These are phyloP conservation scores for Paraphaeosphaeria sporulosa DNA, from an alignment of 2,329 filamentous ascomycete genomes.

Conservation along the genomic window DNA sequence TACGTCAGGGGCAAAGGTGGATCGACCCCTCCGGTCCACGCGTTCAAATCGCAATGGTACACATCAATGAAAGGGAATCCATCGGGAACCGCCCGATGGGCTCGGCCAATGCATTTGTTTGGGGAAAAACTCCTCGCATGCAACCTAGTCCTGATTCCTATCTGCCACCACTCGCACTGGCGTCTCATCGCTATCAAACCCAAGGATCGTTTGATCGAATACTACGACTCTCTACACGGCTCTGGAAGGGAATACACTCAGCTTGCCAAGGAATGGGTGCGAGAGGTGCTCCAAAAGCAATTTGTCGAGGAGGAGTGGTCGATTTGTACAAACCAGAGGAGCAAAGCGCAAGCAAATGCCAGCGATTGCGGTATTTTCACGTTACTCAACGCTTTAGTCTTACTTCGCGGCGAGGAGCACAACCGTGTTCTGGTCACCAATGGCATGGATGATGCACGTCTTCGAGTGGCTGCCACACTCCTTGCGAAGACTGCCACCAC, in stretches of 20 bases:
- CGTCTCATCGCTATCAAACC: slow-evolving; percentile 74
- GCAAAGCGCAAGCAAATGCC: slow-evolving; percentile 67
- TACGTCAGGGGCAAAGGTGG: slow-evolving; percentile 61
- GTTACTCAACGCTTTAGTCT: slow-evolving; percentile 74
- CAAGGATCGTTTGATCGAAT: slow-evolving; percentile 66
- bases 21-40: slow-evolving; percentile 66
- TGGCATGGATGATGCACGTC: slow-evolving; percentile 67
- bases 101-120: slow-evolving; percentile 43
- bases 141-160: slow-evolving; percentile 73
- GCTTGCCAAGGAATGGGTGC: slow-evolving; percentile 61
- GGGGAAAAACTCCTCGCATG: slow-evolving; percentile 68
- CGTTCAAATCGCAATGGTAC: slow-evolving; percentile 73
- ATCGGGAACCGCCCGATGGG: slow-evolving; percentile 56
- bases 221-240: slow-evolving; percentile 71
- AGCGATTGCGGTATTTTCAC: slow-evolving; percentile 82
- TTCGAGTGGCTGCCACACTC: slow-evolving; percentile 69
- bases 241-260: slow-evolving; percentile 45
- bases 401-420: slow-evolving; percentile 51
- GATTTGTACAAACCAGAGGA: slow-evolving; percentile 56
- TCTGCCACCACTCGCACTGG: slow-evolving; percentile 73
- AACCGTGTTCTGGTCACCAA: slow-evolving; percentile 55
- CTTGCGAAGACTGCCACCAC: slow-evolving; percentile 59
- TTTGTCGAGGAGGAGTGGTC: slow-evolving; percentile 69
- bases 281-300: slow-evolving; percentile 62
- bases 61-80: slow-evolving; percentile 53